Evolutionary conservation across 2,329 filamentous ascomycete species (phyloP), one percentile per base, ranked within the genome.

Genomic region (Aspergillus quadricinctus): DNA sequence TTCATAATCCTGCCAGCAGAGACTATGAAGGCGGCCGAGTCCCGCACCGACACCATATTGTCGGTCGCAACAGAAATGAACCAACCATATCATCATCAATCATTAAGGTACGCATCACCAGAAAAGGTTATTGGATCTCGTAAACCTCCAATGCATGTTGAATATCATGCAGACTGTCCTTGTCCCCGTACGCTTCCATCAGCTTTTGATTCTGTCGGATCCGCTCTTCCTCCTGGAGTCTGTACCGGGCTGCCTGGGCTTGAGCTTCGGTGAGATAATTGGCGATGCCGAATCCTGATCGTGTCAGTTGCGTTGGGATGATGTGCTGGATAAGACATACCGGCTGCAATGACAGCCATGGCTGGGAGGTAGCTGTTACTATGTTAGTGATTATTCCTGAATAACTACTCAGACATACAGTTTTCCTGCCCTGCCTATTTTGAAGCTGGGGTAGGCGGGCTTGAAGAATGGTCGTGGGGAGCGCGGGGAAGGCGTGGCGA

Each of bases 171-270:
- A 79, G 56, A 48, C 71, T 77, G 11, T 69, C 71, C 58, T 77
- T 74, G 52, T 75, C 74, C 11, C 77, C 77, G 53, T 79, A 80
- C 1, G 77, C 75, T 37, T 79, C 75, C 71, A 78, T 74, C n/a
- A 79, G 60, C 4, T 70, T 64, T 49, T 66, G 66, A 53, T 77
- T 76, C 52, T 64, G 70, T 27, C 72, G 70, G 1, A 72, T 66
- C 2, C 72, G 61, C 50, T 72, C 61, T 57, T 74, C 61, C 55
- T 72, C 71, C 43, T 69, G 64, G 8, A 53, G 45, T 19, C 53
- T 19, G 11, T 53, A 31, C 3, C 54, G 56, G 8, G 25, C 21
- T 9, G 50, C 40, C 17, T 52, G 49, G 28, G 53, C 49, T 21
- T 48, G 53, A 27, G 29, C 28, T 29, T 52, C 49, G 28, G 49